Evolutionary conservation across 805 yeast species (phyloP), one percentile per base, ranked within the genome.

Genomic region (Candida takata): DNA sequence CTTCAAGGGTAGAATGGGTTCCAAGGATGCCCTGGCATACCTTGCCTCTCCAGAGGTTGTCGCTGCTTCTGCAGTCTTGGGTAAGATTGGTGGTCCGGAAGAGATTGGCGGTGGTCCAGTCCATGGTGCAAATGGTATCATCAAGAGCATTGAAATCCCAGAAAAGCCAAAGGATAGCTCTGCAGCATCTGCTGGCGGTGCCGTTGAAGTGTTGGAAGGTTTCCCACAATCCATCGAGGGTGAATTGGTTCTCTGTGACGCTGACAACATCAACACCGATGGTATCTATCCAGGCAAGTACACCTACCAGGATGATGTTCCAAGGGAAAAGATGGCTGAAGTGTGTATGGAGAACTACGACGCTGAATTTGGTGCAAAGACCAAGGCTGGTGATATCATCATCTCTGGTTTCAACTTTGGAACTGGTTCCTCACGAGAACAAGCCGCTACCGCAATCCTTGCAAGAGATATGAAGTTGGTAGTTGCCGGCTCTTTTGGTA

Each of bases 341-440:
- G 98, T 92, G 31, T 92, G 98, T 67, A 92, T 92, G 99, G 98
- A 92, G 64, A 92, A 92, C 67, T 92, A 92, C 62, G 99, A 92
- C 61, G 58, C 84, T 11, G 95, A 88, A 47, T 92, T 92, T 61
- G 79, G 83, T 39, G 44, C 62, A 21, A 88, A 86, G 68, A 84
- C 94, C 21, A 68, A 77, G 43, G 74, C 95, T 4, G 86, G 90
- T 33, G 99, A 92, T 60, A 87, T 92, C 49, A 74, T 92, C 38
- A 75, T 92, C 31, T 77, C 88, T 38, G 99, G 99, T 13, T 92
- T 67, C 70, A 92, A 92, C 60, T 92, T 92, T 58, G 99, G 99
- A 50, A 92, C 98, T 9, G 98, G 99, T 31, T 88, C 97, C 8
- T 86, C 96, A 18, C 79, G 99, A 65, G 99, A 92, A 60, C 99